Evolutionary conservation across 2,329 filamentous ascomycete genomes (phyloP).

Genomic region (Aspergillus ruber): DNA sequence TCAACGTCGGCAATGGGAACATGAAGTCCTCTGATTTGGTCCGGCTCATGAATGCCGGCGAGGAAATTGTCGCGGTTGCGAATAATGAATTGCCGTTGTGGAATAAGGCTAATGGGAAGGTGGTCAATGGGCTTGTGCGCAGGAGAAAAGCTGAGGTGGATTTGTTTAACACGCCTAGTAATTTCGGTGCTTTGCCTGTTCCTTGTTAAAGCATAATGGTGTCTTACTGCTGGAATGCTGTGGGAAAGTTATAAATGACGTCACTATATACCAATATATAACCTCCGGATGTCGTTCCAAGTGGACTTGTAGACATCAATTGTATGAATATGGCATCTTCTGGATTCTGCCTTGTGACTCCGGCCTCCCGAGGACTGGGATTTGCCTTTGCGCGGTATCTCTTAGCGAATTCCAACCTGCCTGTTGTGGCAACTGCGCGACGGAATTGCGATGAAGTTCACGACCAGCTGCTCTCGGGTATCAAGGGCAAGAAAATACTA

Average conservation of each 20-base stretch:
- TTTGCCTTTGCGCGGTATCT: conserved; percentile 55
- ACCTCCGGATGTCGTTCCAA: background rate
- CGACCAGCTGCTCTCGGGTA: conserved; percentile 44
- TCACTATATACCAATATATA: background rate
- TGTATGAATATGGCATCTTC: background rate
- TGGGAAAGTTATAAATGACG: background rate
- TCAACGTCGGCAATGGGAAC: conserved; percentile 45
- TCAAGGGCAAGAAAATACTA: conserved; percentile 42
- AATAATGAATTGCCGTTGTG: conserved; percentile 45
- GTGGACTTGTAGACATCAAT: background rate
- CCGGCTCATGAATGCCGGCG: conserved; percentile 40
- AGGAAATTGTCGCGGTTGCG: conserved; percentile 37
- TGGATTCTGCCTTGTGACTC: conserved; percentile 36
- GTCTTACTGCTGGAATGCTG: too few species aligned
- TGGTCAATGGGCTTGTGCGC: conserved; percentile 36
- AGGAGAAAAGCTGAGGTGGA: conserved; percentile 42
- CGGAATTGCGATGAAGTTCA: conserved; percentile 46
- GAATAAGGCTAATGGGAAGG: conserved; percentile 38
- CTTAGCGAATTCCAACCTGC: conserved; percentile 49
- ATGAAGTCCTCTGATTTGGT: conserved; percentile 38
- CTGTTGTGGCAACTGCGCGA: conserved; percentile 56
- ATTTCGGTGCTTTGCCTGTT: conserved; percentile 4
- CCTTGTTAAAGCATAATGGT: conserved; percentile 1
- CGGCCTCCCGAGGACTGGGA: conserved; percentile 59
- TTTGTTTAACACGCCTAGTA: conserved; percentile 26